A percentile compares a stretch with the other conserved stretches of the same genome.
These are phyloP conservation scores for Cytospora piceae DNA, from an alignment of 2,329 filamentous ascomycete genomes.

Conservation along the genomic window DNA sequence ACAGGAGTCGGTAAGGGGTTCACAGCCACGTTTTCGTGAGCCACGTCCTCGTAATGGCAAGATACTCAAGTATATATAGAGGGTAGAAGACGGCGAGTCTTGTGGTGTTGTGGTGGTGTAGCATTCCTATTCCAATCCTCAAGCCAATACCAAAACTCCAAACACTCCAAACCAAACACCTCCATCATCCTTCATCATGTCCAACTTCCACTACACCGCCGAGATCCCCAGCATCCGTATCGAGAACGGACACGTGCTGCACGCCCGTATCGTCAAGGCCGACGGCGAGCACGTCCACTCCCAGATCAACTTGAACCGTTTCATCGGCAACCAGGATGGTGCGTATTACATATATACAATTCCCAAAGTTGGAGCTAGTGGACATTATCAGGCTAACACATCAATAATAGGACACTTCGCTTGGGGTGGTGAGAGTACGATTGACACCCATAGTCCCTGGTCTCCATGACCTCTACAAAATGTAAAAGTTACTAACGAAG, in stretches of 20 bases:
- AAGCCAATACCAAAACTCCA: neutral
- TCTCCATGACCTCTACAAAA: neutral
- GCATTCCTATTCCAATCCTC: neutral
- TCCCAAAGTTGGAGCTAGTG: neutral
- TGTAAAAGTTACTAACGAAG: slow-evolving; percentile 20
- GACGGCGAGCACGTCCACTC: slow-evolving; percentile 50
- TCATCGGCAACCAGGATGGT: slow-evolving; percentile 58
- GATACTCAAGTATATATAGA: neutral
- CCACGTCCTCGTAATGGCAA: neutral
- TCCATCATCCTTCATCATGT: slow-evolving; percentile 16
- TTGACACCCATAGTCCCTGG: neutral
- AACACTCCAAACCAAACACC: neutral
- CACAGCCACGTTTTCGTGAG: neutral
- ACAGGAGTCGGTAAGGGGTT: neutral
- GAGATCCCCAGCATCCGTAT: slow-evolving; percentile 44
- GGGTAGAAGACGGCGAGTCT: neutral
- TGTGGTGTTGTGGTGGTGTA: neutral
- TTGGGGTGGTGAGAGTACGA: slow-evolving; percentile 46
- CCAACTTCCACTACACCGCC: slow-evolving; percentile 27
- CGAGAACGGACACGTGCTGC: slow-evolving; percentile 55
- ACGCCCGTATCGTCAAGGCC: slow-evolving; percentile 42
- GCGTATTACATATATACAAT: slow-evolving; percentile 14
- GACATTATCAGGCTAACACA: neutral
- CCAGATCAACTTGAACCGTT: slow-evolving; percentile 52
- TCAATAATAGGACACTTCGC: slow-evolving; percentile 44